Conservation (phyloP, 805 yeast species). For the Saccharomycopsis guyanensis region DNA sequence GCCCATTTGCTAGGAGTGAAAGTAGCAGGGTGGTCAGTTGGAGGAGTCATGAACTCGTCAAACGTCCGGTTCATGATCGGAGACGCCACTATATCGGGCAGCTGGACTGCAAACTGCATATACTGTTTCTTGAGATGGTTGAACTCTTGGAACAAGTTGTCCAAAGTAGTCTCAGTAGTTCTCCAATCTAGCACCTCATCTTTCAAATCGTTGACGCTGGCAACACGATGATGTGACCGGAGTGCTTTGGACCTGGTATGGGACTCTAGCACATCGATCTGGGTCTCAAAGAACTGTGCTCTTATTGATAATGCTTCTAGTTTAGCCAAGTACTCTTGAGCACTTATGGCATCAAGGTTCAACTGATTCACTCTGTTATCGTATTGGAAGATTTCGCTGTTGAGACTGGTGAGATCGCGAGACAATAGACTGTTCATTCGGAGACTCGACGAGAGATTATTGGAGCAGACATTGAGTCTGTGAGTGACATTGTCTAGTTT, state of each 20-base stretch:
- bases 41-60: not conserved
- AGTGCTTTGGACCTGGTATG: conserved; percentile 15
- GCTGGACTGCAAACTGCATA: not conserved
- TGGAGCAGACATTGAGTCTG: conserved; percentile 9
- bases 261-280: conserved; percentile 25
- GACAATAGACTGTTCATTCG: conserved; percentile 15
- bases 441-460: conserved; percentile 10
- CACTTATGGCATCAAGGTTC: conserved; percentile 24
- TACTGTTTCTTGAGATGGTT: conserved; percentile 27
- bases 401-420: conserved; percentile 16
- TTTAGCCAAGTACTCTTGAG: conserved; percentile 25
- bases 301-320: conserved; percentile 26
- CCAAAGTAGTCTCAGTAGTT: conserved; percentile 39
- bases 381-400: conserved; percentile 17
- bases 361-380: conserved; percentile 24
- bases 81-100: not conserved
- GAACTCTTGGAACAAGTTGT: conserved; percentile 36
- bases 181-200: conserved; percentile 36
- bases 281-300: conserved; percentile 28
- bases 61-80: not conserved
- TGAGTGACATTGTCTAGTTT: conserved; percentile 11
- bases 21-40: conserved; percentile 1
- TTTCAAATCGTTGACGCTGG: conserved; percentile 23
- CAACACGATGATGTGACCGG: conserved; percentile 19
- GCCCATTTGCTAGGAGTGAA: not conserved